Percentiles rank a stretch among this genome's conserved stretches.
Evolutionary conservation across 2,329 filamentous ascomycete genomes (phyloP).

Genomic region (Stachybotrys chartarum): DNA sequence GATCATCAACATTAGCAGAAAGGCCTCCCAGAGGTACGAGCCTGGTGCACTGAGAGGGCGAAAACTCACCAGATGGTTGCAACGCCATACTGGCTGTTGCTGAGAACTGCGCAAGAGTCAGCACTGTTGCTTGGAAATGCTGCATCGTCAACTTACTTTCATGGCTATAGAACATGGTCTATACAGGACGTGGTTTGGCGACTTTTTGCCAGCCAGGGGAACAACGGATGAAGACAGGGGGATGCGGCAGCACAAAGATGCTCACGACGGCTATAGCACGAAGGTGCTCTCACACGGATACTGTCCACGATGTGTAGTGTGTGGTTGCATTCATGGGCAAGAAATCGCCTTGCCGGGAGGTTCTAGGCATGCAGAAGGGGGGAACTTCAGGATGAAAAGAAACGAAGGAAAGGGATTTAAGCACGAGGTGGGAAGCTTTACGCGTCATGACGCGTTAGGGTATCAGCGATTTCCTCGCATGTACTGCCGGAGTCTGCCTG

Average conservation of each 20-base stretch:
- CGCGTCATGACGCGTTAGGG: constrained; percentile 1
- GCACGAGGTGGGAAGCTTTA: constrained; percentile 1
- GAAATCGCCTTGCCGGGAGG: too few species aligned
- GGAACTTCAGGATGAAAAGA: background rate
- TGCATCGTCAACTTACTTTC: constrained; percentile 56
- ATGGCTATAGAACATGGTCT: constrained; percentile 86
- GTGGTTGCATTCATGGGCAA: too few species aligned
- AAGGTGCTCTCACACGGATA: too few species aligned
- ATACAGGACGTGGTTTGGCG: background rate
- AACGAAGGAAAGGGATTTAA: background rate
- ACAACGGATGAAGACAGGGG: background rate
- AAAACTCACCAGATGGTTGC: constrained; percentile 79
- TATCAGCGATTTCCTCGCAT: background rate
- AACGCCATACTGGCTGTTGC: constrained; percentile 80
- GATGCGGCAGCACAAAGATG: too few species aligned
- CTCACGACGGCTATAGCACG: too few species aligned
- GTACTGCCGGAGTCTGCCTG: background rate
- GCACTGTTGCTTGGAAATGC: background rate
- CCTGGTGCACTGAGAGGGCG: background rate
- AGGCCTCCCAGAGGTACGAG: background rate
- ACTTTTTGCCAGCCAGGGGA: background rate
- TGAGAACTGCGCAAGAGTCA: constrained; percentile 56
- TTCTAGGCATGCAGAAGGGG: background rate
- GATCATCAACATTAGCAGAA: background rate
- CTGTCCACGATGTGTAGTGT: too few species aligned